phyloP scores from a whole-genome alignment of 169 alveolate species.

The Hepatocystis sp. region DNA sequence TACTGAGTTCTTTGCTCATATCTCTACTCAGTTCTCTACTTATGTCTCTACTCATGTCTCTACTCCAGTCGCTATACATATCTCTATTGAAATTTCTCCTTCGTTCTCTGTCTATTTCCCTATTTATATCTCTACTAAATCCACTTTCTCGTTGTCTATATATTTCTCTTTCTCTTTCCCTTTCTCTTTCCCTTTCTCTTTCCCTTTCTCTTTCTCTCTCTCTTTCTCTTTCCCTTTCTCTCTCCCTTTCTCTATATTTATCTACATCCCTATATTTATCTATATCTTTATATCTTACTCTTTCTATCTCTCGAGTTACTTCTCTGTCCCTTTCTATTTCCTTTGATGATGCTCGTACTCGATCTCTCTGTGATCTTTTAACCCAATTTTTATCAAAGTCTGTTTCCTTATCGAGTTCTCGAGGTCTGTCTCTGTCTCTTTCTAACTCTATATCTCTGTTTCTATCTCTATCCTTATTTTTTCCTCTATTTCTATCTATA shows the following conservation, averaged over 20 bases:
- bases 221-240: slow-evolving; percentile 8
- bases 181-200: not conserved
- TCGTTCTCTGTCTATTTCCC: slow-evolving; percentile 24
- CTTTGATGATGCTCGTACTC: slow-evolving; percentile 2
- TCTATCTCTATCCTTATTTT: slow-evolving; percentile 9
- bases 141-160: slow-evolving; percentile 1
- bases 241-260: slow-evolving; percentile 2
- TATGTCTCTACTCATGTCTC: slow-evolving; percentile 14
- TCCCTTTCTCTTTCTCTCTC: slow-evolving; percentile 1
- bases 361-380: too few relatives aligned
- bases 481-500: slow-evolving; percentile 9
- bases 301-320: not conserved
- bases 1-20: not conserved
- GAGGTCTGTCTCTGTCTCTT: slow-evolving; percentile 6
- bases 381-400: too few relatives aligned
- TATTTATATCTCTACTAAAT: not conserved
- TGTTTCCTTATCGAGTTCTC: too few relatives aligned
- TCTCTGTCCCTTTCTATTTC: not conserved
- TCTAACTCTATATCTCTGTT: slow-evolving; percentile 12
- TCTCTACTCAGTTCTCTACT: slow-evolving; percentile 2
- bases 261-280: not conserved
- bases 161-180: slow-evolving; percentile 11
- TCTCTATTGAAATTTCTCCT: slow-evolving; percentile 17
- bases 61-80: slow-evolving; percentile 2
- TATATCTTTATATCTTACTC: slow-evolving; percentile 4